A percentile compares a stretch with the other conserved stretches of the same genome.
Conservation (phyloP, 2,329 filamentous ascomycete genomes). For the Cytospora leucostoma region DNA sequence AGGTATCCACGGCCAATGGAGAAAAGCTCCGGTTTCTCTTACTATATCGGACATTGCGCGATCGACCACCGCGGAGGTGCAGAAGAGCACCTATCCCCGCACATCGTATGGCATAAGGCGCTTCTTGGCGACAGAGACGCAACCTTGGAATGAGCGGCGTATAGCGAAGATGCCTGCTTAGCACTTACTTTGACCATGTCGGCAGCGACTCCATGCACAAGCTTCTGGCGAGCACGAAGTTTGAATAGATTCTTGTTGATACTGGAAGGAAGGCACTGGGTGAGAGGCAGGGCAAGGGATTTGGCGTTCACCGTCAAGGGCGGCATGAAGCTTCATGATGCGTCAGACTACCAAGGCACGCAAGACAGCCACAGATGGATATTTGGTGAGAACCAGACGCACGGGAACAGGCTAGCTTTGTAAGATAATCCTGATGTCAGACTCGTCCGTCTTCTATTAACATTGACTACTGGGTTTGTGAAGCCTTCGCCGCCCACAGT, state of each 20-base stretch:
- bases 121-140: not conserved
- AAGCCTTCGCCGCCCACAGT: slow-evolving; percentile 3
- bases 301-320: not conserved
- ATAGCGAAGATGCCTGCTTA: not conserved
- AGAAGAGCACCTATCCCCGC: not conserved
- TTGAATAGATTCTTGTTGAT: not conserved
- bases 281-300: not conserved
- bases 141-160: not conserved
- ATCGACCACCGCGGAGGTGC: not conserved
- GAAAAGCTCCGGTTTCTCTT: too few relatives aligned
- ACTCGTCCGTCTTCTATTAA: not conserved
- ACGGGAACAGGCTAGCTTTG: not conserved
- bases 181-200: not conserved
- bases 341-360: too few relatives aligned
- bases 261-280: not conserved
- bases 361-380: not conserved
- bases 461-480: not conserved
- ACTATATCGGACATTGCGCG: not conserved
- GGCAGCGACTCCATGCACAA: not conserved
- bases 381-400: not conserved
- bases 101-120: not conserved
- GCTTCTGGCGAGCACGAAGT: not conserved
- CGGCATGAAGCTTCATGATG: not conserved
- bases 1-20: too few relatives aligned
- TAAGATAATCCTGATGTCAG: not conserved